phyloP scores from a whole-genome alignment of 2,329 filamentous ascomycete species.

The Cordyceps fumosorosea region DNA sequence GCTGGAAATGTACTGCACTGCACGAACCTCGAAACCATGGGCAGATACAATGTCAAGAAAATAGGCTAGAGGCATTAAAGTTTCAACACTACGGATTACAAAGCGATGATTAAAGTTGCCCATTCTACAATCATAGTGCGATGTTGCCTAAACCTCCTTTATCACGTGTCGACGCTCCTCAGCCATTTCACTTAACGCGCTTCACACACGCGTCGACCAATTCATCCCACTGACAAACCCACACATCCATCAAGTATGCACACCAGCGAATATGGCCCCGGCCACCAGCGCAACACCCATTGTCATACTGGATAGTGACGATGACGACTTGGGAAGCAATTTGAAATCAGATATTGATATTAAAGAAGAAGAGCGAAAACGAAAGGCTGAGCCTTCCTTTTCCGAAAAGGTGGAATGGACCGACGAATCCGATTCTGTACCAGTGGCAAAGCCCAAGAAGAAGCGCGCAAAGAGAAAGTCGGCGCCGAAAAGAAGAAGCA shows the following conservation, averaged over 20 bases:
- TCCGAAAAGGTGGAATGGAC: constrained; percentile 46
- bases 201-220: not conserved
- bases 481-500: constrained; percentile 21
- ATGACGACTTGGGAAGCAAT: not conserved
- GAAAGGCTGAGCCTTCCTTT: constrained; percentile 30
- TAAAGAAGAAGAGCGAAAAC: constrained; percentile 22
- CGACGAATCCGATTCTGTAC: constrained; percentile 54
- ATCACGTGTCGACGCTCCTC: constrained; percentile 12
- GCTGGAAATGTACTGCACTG: no score
- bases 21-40: no score
- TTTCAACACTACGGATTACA: no score
- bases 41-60: no score
- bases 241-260: constrained; percentile 1
- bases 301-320: constrained; percentile 10
- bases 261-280: not conserved
- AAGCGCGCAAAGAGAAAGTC: constrained; percentile 28
- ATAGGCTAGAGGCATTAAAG: no score
- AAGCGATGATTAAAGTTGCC: no score
- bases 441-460: constrained; percentile 44
- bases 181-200: constrained; percentile 1
- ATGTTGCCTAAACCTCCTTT: not conserved
- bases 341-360: not conserved
- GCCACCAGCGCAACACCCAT: not conserved
- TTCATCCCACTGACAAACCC: not conserved
- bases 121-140: not conserved